Base-by-base conservation (phyloP, 2,329 filamentous ascomycete genomes). In the Botrytis fabae region DNA sequence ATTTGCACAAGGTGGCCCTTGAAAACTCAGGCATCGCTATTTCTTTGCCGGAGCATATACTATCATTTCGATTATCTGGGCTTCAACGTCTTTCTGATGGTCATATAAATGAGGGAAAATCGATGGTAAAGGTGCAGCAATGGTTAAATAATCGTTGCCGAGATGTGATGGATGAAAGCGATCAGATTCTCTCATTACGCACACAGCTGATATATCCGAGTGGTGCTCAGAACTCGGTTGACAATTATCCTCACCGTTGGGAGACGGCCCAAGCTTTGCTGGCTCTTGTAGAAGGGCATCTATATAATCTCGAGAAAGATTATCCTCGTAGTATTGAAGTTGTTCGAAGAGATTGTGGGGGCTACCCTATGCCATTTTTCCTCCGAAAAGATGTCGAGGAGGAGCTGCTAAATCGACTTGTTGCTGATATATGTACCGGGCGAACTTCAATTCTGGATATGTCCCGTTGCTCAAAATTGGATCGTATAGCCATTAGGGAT, bases 131-230 rank as follows among this genome's bases (percentile, higher is more conserved):
- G 2, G 80, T 81, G 0, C 85, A 88, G 63, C 74, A 76, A 12
- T 87, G 84, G 82, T 76, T 89, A 14, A 78, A 83, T 25, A 72
- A 74, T 9, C 75, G 80, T 22, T 82, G 81, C 18, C 81, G 87
- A 0, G 87, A 89, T 76, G 80, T 89, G 2, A 76, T 89, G 0
- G 87, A 89, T 74, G 87, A 89, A 75, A 85, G 79, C 32, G 83
- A 85, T 72, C 79, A 80, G 28, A 84, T 81, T 4, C 76, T 85
- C 1, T 80, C 81, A 1, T 76, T 82, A 4, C 79, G 79, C 25
- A 83, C 81, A 0, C 82, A 85, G 57, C 73, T 85, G 3, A 83
- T 85, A 10, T 85, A 84, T 72, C 81, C 83, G 0, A 80, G 78
- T 44, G 83, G 83, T 6, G 73, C 80, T 0, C 83, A 83, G 63